A percentile compares a stretch with the other conserved stretches of the same genome.
Evolutionary conservation across 2,329 filamentous ascomycete species (phyloP).

Genomic region (Apiospora sp.): DNA sequence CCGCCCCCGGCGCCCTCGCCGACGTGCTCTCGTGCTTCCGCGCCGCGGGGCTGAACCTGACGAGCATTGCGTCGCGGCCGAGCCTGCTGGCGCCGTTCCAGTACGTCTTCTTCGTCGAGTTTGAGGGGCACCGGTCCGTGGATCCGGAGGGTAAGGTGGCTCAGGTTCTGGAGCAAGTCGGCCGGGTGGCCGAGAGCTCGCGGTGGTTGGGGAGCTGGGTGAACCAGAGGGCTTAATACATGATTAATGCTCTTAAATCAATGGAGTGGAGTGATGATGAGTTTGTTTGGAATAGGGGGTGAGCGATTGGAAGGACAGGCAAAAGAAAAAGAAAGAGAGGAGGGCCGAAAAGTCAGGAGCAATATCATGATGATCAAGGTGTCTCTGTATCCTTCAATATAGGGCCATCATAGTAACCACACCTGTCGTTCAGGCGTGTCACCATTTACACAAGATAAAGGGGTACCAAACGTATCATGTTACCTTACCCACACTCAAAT

Average conservation of each 20-base stretch:
- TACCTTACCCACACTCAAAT: not conserved
- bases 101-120: conserved; percentile 95
- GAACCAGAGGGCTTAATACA: conserved; percentile 31
- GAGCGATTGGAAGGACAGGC: not conserved
- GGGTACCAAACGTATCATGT: not conserved
- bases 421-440: not conserved
- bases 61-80: conserved; percentile 88
- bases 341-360: not conserved
- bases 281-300: not conserved
- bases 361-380: not conserved
- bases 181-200: conserved; percentile 65
- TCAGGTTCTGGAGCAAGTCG: conserved; percentile 66
- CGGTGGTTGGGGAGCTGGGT: conserved; percentile 77
- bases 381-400: not conserved
- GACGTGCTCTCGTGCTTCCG: conserved; percentile 83
- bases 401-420: not conserved
- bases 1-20: conserved; percentile 81
- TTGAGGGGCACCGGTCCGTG: conserved; percentile 67
- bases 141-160: conserved; percentile 67
- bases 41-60: conserved; percentile 77
- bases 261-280: not conserved
- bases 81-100: conserved; percentile 80
- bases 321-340: not conserved
- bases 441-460: not conserved
- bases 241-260: not conserved